Percentiles rank a stretch among this genome's conserved stretches.
Conservation (phyloP, 1,139 yeast species). For the Kodamaea alishanica region DNA sequence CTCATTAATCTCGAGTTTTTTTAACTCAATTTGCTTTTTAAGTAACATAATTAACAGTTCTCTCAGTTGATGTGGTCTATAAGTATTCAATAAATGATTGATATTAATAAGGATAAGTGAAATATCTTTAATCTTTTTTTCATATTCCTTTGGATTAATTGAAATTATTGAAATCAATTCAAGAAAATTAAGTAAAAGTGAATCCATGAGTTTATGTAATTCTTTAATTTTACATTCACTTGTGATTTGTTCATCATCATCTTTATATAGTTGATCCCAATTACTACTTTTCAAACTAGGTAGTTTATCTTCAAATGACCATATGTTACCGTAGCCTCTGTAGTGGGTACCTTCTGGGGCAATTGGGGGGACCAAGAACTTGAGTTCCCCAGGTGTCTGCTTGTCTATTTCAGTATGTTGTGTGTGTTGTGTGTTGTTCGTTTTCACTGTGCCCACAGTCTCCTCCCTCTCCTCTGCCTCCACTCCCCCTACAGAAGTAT, state of each 20-base stretch:
- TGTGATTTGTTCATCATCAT: slow-evolving; percentile 42
- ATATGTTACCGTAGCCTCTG: slow-evolving; percentile 75
- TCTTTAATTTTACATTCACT: slow-evolving; percentile 58
- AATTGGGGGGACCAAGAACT: slow-evolving; percentile 61
- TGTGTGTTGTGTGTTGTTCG: slow-evolving; percentile 1
- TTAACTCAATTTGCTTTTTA: slow-evolving; percentile 57
- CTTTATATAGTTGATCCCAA: slow-evolving; percentile 59
- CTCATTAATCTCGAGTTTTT: slow-evolving; percentile 48
- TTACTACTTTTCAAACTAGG: slow-evolving; percentile 68
- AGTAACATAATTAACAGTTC: slow-evolving; percentile 73
- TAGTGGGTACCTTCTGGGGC: slow-evolving; percentile 60
- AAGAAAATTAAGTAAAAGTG: slow-evolving; percentile 65
- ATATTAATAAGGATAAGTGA: slow-evolving; percentile 74
- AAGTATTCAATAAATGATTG: slow-evolving; percentile 79
- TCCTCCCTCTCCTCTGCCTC: not conserved
- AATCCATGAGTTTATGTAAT: slow-evolving; percentile 64
- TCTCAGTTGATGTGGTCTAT: slow-evolving; percentile 85
- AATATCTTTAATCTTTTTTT: slow-evolving; percentile 64
- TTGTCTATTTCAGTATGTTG: no score
- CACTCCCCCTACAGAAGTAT: slow-evolving; percentile 1
- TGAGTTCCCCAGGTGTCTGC: slow-evolving; percentile 39
- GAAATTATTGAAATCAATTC: slow-evolving; percentile 74
- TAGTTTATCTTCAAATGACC: slow-evolving; percentile 72
- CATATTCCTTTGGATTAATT: slow-evolving; percentile 63
- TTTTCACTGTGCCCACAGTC: slow-evolving; percentile 1